These are phyloP conservation scores for Verticillium alfalfae DNA, from an alignment of 2,329 filamentous ascomycete genomes.

Conservation along the genomic window DNA sequence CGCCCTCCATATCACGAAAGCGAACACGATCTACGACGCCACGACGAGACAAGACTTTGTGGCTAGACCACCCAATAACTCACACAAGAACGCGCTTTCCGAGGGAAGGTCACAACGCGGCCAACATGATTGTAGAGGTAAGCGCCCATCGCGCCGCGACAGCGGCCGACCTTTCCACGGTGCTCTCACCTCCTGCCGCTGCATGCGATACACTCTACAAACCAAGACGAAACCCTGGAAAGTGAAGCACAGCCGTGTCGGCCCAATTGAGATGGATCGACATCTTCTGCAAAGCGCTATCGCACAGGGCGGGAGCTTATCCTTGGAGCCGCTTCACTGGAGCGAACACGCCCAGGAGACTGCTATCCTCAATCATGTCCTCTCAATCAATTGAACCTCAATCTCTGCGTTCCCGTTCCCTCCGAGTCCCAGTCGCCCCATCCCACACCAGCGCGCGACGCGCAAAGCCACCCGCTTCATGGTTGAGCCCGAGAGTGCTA, in stretches of 20 bases:
- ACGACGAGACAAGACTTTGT: neutral
- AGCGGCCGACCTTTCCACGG: neutral
- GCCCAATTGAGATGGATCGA: neutral
- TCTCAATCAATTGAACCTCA: neutral
- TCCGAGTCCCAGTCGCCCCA: neutral
- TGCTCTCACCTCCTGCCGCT: neutral
- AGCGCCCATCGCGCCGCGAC: neutral
- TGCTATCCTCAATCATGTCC: neutral
- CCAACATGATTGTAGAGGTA: constrained; percentile 32
- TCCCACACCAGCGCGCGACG: constrained; percentile 1
- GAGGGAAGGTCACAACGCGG: neutral
- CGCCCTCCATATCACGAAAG: neutral
- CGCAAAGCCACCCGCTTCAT: constrained; percentile 1
- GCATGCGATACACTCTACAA: neutral
- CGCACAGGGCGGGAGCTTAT: constrained; percentile 3
- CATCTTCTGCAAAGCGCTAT: constrained; percentile 6
- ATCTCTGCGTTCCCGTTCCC: neutral
- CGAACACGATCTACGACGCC: neutral
- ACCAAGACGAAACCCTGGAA: neutral
- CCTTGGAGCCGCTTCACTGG: neutral
- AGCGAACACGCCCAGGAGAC: neutral
- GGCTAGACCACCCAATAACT: too few species aligned
- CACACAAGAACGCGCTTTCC: neutral
- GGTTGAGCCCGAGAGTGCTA: constrained; percentile 1
- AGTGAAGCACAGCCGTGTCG: neutral